Evolutionary conservation across 495 filamentous ascomycete species (phyloP).

Genomic region (Aspergillus egyptiacus): DNA sequence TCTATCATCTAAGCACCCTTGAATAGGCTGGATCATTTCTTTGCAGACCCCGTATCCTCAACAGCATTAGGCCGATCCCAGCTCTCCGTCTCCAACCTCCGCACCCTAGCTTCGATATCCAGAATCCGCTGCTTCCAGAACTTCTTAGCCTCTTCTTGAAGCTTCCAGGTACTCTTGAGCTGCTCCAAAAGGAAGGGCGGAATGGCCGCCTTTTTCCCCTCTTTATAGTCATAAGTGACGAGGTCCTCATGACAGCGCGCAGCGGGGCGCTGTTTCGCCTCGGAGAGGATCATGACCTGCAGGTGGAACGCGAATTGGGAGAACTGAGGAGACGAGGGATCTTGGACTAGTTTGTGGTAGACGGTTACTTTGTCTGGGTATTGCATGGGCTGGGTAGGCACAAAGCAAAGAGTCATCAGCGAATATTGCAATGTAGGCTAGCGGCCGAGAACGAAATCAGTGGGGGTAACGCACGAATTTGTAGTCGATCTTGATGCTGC

Average conservation of each 20-base stretch:
- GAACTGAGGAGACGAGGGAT: constrained; percentile 35
- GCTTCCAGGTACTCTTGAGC: constrained; percentile 57
- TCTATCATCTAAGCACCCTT: too few relatives aligned
- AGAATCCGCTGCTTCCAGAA: constrained; percentile 45
- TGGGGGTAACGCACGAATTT: constrained; percentile 74
- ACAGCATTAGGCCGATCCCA: constrained; percentile 69
- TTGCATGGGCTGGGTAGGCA: constrained; percentile 63
- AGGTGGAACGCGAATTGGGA: constrained; percentile 50
- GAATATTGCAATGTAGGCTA: too few relatives aligned
- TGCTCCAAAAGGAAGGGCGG: constrained; percentile 60
- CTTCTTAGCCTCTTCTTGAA: constrained; percentile 58
- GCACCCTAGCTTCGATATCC: constrained; percentile 50
- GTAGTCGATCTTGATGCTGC: constrained; percentile 76
- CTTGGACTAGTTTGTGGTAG: constrained; percentile 70
- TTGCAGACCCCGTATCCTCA: constrained; percentile 60
- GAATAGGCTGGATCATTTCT: too few relatives aligned
- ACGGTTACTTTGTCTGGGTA: constrained; percentile 84
- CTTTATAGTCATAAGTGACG: constrained; percentile 76
- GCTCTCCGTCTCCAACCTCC: constrained; percentile 59
- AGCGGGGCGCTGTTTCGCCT: constrained; percentile 70
- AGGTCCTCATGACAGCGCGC: constrained; percentile 77
- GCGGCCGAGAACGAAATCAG: too few relatives aligned
- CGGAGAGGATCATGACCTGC: constrained; percentile 65
- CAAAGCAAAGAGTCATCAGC: background rate
- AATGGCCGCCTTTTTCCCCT: constrained; percentile 47